Evolutionary conservation across 129 eudicot genomes (phyloP), one percentile per base, ranked within the genome.

Genomic region (Centaurea solstitialis): DNA sequence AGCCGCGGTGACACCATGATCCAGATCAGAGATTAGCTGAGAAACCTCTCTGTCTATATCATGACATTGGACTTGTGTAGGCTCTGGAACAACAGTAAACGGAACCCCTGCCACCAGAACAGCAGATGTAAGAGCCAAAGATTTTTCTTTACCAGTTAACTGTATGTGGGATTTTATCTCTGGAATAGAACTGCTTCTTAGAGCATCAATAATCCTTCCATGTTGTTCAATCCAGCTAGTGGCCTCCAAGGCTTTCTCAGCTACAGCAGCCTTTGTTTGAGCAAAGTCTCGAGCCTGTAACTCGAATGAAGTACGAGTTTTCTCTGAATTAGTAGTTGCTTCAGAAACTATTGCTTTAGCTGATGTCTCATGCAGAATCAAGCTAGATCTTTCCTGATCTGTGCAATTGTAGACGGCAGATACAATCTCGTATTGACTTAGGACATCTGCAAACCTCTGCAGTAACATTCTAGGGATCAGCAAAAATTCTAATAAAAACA

Each of bases 101-200:
- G 99, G 99, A 81, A 96, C 97, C 74, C 99, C 99, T 75, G 98
- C 98, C 62, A 76, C 90, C 18, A 90, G 72, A 84, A 96, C 99
- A 70, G 99, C 98, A 74, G 97, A 91, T 71, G 88, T 77, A 76
- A 96, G 99, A 83, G 98, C 85, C 21, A 93, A 67, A 53, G 89
- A 77, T 84, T 96, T 96, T 80, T 87, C 95, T 68, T 57, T 79
- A 76, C 88, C 87, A 41, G 82, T 74, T 78, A 88, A 83, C 80
- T 85, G 81, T 83, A 88, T 50, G 80, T 82, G 82, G 80, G 90
- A 71, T 39, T 84, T 86, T 70, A 87, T 84, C 71, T 87, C 96
- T 35, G 98, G 89, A 65, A 96, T 84, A 26, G 95, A 91, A 79
- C 81, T 89, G 88, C 85, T 93, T 79, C 99, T 90, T 86, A 96